Base-by-base conservation (phyloP, 169 alveolate genomes). In the Cyclospora cayetanensis region DNA sequence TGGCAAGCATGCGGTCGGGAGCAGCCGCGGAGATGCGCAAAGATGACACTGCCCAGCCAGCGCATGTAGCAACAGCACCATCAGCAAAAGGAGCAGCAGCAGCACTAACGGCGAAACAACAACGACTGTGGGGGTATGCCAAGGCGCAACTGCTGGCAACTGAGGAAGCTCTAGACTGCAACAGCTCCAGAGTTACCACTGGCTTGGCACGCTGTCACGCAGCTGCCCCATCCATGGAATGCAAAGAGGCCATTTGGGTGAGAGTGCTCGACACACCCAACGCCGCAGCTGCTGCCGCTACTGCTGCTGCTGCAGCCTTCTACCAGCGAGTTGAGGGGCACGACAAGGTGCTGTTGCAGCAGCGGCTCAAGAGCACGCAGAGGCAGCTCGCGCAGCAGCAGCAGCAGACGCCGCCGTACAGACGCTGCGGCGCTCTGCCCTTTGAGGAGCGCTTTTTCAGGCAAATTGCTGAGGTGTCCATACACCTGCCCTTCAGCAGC, bases 271-370 rank as follows among this genome's bases (percentile, higher is more conserved):
- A 83, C 35, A n/a, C n/a, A n/a, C 80, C 80, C 0, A 79, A 79
- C n/a, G 82, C 82, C 2, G 68, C 42, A 27, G 79, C 80, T 29
- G 42, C 91, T 35, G 79, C 91, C 34, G 60, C 66, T 4, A 41
- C 91, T 22, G 91, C 91, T 39, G 79, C 91, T n/a, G 65, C 72
- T 25, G 91, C 91, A 20, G 91, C 91, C 43, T 83, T 83, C 66
- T 53, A 83, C 41, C 91, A 83, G 50, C 79, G 91, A 25, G 63
- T 53, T 9, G 80, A 66, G 12, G 91, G 91, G n/a, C 79, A 83
- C 29, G 63, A 53, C n/a, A 80, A 83, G 80, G 15, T 55, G 79
- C 91, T 83, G 68, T 29, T 68, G 52, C 87, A 42, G 87, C 46
- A 55, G 46, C 82, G 82, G 55, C 82, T 70, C 46, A 41, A 65